These are phyloP conservation scores for Ogataea nakhonphanomensis DNA, from an alignment of 805 yeast species.

Conservation along the genomic window DNA sequence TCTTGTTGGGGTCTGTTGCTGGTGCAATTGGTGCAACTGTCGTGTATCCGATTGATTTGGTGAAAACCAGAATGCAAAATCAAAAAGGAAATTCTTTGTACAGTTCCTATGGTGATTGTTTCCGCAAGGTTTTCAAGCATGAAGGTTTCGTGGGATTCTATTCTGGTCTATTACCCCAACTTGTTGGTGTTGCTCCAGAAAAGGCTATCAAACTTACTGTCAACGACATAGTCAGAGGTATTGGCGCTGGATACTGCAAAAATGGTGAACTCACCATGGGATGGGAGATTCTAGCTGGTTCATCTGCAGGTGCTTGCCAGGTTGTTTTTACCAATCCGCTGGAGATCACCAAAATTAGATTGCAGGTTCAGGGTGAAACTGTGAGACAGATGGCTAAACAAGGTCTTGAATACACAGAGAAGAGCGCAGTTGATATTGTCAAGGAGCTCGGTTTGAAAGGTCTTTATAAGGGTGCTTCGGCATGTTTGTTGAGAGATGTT, in stretches of 20 bases:
- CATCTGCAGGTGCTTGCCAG: conserved; percentile 94
- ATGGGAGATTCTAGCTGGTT: conserved; percentile 85
- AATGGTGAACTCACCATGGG: conserved; percentile 47
- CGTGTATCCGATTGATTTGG: conserved; percentile 94
- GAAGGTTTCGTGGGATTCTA: conserved; percentile 88
- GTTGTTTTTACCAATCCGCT: conserved; percentile 94
- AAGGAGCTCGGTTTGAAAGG: conserved; percentile 79
- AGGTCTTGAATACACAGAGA: conserved; percentile 32
- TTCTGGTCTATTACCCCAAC: conserved; percentile 90
- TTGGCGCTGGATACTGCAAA: conserved; percentile 51
- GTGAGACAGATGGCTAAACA: conserved; percentile 37
- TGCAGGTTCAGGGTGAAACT: conserved; percentile 86
- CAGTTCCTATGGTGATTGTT: conserved; percentile 82
- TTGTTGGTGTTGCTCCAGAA: conserved; percentile 97
- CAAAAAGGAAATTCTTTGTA: conserved; percentile 73
- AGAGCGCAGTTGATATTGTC: conserved; percentile 68
- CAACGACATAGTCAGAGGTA: conserved; percentile 79
- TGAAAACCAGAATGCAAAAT: conserved; percentile 96
- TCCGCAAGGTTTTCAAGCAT: conserved; percentile 63
- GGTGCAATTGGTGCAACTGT: conserved; percentile 98
- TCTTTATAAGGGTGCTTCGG: conserved; percentile 84
- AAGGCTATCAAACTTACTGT: conserved; percentile 95
- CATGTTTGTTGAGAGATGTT: conserved; percentile 90
- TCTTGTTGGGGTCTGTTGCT: conserved; percentile 87
- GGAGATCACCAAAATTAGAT: conserved; percentile 90